phyloP scores from a whole-genome alignment of 2,329 filamentous ascomycete species.

The Trichocomaceae sp. region DNA sequence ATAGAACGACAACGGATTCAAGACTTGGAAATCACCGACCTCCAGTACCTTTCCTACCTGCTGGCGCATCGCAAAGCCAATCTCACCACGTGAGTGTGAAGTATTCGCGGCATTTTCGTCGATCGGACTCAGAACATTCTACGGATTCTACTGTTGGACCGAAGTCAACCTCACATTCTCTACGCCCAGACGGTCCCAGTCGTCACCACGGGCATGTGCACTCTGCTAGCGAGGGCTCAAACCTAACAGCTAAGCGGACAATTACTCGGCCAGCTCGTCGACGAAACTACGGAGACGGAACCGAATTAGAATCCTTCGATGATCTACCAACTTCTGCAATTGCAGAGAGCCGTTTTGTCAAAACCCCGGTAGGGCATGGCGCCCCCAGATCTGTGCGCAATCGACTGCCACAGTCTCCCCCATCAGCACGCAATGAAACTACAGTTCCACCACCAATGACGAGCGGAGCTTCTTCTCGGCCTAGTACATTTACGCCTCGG shows the following conservation, averaged over 20 bases:
- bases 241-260: slow-evolving; percentile 58
- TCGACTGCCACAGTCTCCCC: slow-evolving; percentile 41
- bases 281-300: slow-evolving; percentile 81
- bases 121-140: slow-evolving; percentile 72
- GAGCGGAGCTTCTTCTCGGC: slow-evolving; percentile 51
- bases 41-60: slow-evolving; percentile 69
- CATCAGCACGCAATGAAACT: slow-evolving; percentile 23
- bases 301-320: slow-evolving; percentile 87
- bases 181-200: slow-evolving; percentile 46
- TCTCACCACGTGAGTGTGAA: slow-evolving; percentile 74
- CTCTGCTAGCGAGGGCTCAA: slow-evolving; percentile 45
- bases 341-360: slow-evolving; percentile 74
- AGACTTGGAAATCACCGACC: slow-evolving; percentile 48
- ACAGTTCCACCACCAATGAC: slow-evolving; percentile 47
- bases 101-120: slow-evolving; percentile 62
- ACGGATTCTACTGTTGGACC: slow-evolving; percentile 41
- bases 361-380: slow-evolving; percentile 65
- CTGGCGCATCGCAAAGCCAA: slow-evolving; percentile 64
- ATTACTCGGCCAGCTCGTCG: slow-evolving; percentile 65
- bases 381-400: slow-evolving; percentile 56
- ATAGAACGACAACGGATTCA: slow-evolving; percentile 43
- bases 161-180: slow-evolving; percentile 33
- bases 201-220: slow-evolving; percentile 41
- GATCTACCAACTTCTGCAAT: slow-evolving; percentile 83
- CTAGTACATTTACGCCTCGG: slow-evolving; percentile 49